phyloP scores from a whole-genome alignment of 495 filamentous ascomycete genomes.

The Glonium stellatum region DNA sequence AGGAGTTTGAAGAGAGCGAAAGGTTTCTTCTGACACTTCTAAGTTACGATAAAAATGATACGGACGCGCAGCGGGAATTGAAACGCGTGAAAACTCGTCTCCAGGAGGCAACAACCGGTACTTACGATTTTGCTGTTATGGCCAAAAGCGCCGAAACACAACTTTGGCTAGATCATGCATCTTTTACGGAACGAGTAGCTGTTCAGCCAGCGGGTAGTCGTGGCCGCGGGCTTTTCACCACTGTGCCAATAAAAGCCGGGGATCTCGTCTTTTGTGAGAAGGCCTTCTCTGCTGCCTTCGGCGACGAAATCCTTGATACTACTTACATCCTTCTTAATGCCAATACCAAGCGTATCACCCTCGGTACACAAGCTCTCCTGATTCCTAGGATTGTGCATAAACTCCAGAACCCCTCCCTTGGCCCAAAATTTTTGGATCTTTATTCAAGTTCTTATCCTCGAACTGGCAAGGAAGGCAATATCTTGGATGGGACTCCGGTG shows the following conservation, averaged over 20 bases:
- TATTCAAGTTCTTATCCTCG: constrained; percentile 41
- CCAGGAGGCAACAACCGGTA: no score
- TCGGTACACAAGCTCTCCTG: constrained; percentile 38
- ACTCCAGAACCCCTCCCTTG: constrained; percentile 45
- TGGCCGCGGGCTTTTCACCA: constrained; percentile 46
- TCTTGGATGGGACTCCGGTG: constrained; percentile 43
- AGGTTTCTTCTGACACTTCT: no score
- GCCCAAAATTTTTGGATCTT: constrained; percentile 37
- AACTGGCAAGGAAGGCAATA: constrained; percentile 26
- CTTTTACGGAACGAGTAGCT: constrained; percentile 37
- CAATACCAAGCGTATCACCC: constrained; percentile 26
- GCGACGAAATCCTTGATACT: constrained; percentile 14
- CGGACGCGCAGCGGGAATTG: no score
- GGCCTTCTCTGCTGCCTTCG: constrained; percentile 41
- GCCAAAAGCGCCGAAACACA: no score
- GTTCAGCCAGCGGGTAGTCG: constrained; percentile 22
- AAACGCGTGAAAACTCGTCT: no score
- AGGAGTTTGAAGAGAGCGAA: constrained; percentile 33
- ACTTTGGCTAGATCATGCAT: constrained; percentile 45
- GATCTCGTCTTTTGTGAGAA: constrained; percentile 53
- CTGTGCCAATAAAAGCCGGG: constrained; percentile 43
- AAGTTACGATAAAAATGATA: no score
- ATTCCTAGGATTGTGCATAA: constrained; percentile 39
- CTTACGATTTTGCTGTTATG: no score
- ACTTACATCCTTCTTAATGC: constrained; percentile 35